Percentiles rank a stretch among this genome's conserved stretches.
These are phyloP conservation scores for Saccharomyces kudriavzevii DNA, from an alignment of 805 yeast species.

Conservation along the genomic window DNA sequence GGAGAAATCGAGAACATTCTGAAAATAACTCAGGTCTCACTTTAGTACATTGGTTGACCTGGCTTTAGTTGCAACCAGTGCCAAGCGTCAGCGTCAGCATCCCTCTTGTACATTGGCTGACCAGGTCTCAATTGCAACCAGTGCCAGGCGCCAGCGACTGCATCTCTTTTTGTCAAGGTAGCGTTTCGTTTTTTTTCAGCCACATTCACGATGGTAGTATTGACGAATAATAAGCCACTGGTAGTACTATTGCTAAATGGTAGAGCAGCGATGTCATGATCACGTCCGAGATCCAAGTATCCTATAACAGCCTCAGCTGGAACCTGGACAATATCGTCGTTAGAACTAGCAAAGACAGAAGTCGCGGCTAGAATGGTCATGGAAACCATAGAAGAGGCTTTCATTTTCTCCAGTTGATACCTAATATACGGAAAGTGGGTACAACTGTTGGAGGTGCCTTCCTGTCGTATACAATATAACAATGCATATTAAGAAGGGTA, in stretches of 20 bases:
- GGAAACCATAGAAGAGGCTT: slow-evolving; percentile 12
- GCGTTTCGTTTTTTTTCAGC: slow-evolving; percentile 14
- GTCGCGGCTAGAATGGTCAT: slow-evolving; percentile 3
- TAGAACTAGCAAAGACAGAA: slow-evolving; percentile 15
- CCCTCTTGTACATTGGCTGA: slow-evolving; percentile 18
- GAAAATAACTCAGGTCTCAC: too few species aligned
- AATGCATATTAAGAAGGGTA: background rate
- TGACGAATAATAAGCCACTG: slow-evolving; percentile 26
- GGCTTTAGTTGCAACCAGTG: slow-evolving; percentile 20
- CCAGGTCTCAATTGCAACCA: slow-evolving; percentile 14
- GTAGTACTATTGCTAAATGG: slow-evolving; percentile 26
- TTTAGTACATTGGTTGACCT: slow-evolving; percentile 23
- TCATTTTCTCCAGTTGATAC: slow-evolving; percentile 9
- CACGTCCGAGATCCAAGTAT: slow-evolving; percentile 24
- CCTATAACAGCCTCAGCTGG: slow-evolving; percentile 29
- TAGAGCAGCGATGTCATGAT: slow-evolving; percentile 21
- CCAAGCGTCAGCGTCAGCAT: slow-evolving; percentile 19
- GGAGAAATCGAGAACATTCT: background rate
- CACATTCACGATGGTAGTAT: slow-evolving; percentile 24
- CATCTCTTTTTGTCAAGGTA: slow-evolving; percentile 23
- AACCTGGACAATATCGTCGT: slow-evolving; percentile 7
- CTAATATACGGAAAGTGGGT: slow-evolving; percentile 2
- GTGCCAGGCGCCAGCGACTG: slow-evolving; percentile 18
- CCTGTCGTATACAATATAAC: background rate
- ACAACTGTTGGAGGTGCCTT: background rate